Evolutionary conservation across 371 early-diverging fungal genomes (phyloP).

Genomic region (Rhizopus delemar): DNA sequence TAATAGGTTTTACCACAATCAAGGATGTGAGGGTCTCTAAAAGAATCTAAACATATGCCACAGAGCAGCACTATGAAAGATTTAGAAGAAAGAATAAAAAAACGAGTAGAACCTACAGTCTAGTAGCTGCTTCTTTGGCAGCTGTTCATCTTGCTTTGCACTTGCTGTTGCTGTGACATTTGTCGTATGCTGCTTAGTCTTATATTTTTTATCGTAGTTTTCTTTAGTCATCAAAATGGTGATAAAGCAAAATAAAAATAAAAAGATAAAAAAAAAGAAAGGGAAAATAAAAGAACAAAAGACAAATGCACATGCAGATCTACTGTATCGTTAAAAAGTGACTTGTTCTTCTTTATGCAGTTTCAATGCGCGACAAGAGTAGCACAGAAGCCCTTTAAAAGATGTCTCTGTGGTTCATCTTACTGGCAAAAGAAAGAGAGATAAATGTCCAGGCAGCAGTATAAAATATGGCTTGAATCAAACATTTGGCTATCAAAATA

Average conservation of each 20-base stretch:
- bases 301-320: too few species aligned
- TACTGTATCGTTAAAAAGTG: background rate
- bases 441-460: too few species aligned
- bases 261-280: background rate
- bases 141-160: background rate
- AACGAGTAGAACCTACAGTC: background rate
- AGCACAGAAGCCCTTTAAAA: too few species aligned
- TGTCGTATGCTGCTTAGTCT: too few species aligned
- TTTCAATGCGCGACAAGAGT: conserved; percentile 1
- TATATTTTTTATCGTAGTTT: background rate
- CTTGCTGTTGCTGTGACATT: background rate
- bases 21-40: conserved; percentile 8
- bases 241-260: background rate
- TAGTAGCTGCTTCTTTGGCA: background rate
- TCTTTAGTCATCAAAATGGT: background rate
- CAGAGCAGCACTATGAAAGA: conserved; percentile 3
- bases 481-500: too few species aligned
- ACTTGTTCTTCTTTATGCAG: background rate
- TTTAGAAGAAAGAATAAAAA: too few species aligned
- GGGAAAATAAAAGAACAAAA: background rate
- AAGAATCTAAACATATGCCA: conserved; percentile 5
- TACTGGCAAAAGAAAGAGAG: too few species aligned
- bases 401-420: too few species aligned
- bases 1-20: conserved; percentile 7
- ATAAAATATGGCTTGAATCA: too few species aligned